Evolutionary conservation across 805 yeast genomes (phyloP), one percentile per base, ranked within the genome.

Genomic region (Schwanniomyces polymorphus): DNA sequence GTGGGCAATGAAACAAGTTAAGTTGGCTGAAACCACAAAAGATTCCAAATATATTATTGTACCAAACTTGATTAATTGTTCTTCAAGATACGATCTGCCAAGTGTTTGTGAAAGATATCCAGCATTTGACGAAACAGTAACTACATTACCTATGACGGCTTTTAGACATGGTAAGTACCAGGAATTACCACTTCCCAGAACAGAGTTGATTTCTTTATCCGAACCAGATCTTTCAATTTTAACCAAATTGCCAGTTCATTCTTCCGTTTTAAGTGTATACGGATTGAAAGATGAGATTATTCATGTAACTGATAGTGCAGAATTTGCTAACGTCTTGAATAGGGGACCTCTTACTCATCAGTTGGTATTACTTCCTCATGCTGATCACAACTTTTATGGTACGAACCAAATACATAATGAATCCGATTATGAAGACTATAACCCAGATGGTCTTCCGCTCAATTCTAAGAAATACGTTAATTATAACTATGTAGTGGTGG

Each of bases 381-480:
- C 96, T 0, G 91, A 89, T 60, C 98, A 91, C 64, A 88, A 87
- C 57, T 91, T 78, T 59, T 86, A 78, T 59, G 92, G 94, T 0
- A 51, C 59, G 0, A 58, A 63, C 2, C 67, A 56, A 8, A 70
- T 77, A 40, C 56, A 64, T 14, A 68, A 65, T 17, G 75, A 59
- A 10, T 56, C 47, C 12, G 72, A 67, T 28, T 63, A 45, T 38
- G 70, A 54, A 47, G 68, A 64, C 1, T 55, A 51, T 51, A 68
- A 74, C 59, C 72, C 80, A 14, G 51, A 59, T 14, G 46, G 60
- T 17, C 52, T 71, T 17, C 87, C 88, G 0, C 42, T 78, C 31
- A 77, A 60, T 42, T 62, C 68, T n/a, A 67, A 65, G 14, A 72
- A 74, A 0, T 42, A 56, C 5, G 80, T 82, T 39, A 87, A 88